Evolutionary conservation across 495 filamentous ascomycete species (phyloP), one percentile per base, ranked within the genome.

Genomic region (Daldinia grandis): DNA sequence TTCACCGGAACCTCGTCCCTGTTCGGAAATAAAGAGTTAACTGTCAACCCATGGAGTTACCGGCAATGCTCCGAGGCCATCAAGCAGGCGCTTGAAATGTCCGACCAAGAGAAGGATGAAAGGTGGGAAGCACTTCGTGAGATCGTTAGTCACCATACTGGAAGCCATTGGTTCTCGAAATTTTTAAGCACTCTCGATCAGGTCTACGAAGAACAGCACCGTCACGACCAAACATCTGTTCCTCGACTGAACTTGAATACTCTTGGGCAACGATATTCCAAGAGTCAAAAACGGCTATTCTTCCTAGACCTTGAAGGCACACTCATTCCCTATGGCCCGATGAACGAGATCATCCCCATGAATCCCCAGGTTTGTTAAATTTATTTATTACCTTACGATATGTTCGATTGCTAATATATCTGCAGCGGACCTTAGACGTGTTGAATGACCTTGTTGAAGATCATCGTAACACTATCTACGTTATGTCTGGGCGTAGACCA

Each of bases 11-110:
- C 92, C 73, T 89, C 94, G 8, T 91, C 91, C 1, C 85, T 98
- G 28, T 96, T 97, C 73, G 89, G 87, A 10, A 87, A 88, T 25
- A 86, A 90, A 58, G 87, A 92, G 68, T 85, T 98, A 17, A 84
- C 92, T 7, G 91, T 97, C 62, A 98, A 98, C 74, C 94, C 94
- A 8, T 98, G 94, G 94, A 92, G 97, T 73, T 95, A 97, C 78
- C 86, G 89, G 3, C 88, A 91, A 72, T 95, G 92, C 69, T 91
- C 92, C 40, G 86, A 93, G 5, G 93, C 94, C 17, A 93, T 98
- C 78, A 87, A 90, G 75, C 85, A 82, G 17, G 93, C 94, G 1
- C 83, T 97, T 15, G 90, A 92, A 64, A 93, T 96, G 86, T 80
- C 77, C 15, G 85, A 87, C 38, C 85, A 85, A 33, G 91, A 97